These are phyloP conservation scores for Solanum sejunctum DNA, from an alignment of 257 asterid species.

Conservation along the genomic window DNA sequence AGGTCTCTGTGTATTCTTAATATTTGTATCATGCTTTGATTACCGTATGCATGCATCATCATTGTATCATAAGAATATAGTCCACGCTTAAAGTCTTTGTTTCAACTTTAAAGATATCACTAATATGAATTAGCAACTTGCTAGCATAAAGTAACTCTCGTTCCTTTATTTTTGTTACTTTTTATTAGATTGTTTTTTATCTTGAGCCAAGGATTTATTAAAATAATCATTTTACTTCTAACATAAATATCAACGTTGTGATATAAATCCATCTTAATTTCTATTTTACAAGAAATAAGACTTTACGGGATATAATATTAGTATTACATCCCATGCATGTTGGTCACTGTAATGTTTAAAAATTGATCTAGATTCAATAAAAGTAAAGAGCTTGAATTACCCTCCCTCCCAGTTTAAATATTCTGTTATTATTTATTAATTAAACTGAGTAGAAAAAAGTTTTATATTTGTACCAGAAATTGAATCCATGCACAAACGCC, in stretches of 20 bases:
- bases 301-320: too few species aligned
- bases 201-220: too few species aligned
- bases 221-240: too few species aligned
- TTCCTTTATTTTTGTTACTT: neutral
- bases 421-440: neutral
- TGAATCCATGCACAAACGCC: neutral
- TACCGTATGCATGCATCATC: neutral
- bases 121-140: neutral
- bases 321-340: neutral
- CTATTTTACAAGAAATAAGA: too few species aligned
- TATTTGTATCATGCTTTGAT: neutral
- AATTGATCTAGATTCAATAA: neutral
- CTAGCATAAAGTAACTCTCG: neutral
- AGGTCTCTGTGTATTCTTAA: neutral
- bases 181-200: too few species aligned
- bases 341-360: neutral
- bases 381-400: too few species aligned
- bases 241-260: too few species aligned
- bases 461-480: neutral
- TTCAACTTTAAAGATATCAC: neutral
- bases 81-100: neutral
- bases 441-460: neutral
- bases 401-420: neutral
- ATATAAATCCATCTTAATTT: too few species aligned
- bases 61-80: neutral